Conservation (phyloP, 805 yeast species). For the Wickerhamiella sorbophila region DNA sequence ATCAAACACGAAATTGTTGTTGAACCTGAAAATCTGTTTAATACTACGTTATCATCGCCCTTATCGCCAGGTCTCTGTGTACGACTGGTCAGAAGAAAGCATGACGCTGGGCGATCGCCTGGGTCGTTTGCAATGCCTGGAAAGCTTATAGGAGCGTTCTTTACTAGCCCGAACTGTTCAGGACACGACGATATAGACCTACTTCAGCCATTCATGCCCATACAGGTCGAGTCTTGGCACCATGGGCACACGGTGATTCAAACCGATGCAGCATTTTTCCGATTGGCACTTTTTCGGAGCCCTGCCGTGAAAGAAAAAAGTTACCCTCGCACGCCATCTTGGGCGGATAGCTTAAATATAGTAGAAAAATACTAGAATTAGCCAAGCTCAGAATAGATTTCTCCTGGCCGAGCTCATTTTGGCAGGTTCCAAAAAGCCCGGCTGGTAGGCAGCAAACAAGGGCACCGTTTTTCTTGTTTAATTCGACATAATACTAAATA, state of each 20-base stretch:
- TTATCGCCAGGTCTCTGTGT: neutral
- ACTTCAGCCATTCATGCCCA: neutral
- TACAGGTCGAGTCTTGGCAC: neutral
- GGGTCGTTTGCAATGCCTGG: neutral
- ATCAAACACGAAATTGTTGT: neutral
- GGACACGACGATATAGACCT: neutral
- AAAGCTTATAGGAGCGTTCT: neutral
- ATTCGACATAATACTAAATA: too few species aligned
- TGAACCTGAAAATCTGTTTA: neutral
- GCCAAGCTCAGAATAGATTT: too few species aligned
- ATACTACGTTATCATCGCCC: neutral
- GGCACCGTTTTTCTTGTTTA: too few species aligned
- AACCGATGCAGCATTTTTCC: neutral
- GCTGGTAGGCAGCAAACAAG: too few species aligned
- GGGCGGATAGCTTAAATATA: neutral
- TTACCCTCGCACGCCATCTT: neutral
- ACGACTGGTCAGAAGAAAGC: neutral
- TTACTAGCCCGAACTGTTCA: neutral
- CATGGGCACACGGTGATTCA: neutral
- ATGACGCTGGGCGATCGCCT: neutral
- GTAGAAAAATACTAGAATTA: too few species aligned
- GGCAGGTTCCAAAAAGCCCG: too few species aligned
- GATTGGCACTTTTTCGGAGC: neutral
- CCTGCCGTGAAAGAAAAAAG: neutral
- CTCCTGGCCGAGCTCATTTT: too few species aligned